Conservation (phyloP, 768 basidiomycete species). For the Kwoniella shandongensis region DNA sequence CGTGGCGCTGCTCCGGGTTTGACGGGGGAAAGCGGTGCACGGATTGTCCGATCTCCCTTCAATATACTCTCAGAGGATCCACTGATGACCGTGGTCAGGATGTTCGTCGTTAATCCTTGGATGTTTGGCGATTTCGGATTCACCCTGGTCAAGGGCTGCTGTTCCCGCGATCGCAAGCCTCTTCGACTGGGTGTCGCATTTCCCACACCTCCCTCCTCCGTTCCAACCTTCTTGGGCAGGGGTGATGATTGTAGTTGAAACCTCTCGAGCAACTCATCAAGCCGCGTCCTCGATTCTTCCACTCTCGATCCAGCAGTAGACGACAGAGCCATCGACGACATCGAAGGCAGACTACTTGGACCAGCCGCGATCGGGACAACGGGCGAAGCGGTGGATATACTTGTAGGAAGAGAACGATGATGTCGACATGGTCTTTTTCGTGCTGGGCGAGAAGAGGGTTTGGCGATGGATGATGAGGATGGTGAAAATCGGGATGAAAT, state of each 20-base stretch:
- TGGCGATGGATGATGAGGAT: conserved; percentile 3
- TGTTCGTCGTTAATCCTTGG: too few relatives aligned
- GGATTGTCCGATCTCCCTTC: not conserved
- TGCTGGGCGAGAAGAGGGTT: conserved; percentile 9
- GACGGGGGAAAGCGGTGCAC: conserved; percentile 10
- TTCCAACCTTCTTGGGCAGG: not conserved
- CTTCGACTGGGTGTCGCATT: conserved; percentile 8
- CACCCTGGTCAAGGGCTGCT: not conserved
- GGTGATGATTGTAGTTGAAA: conserved; percentile 13
- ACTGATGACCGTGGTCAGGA: too few relatives aligned
- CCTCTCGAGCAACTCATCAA: conserved; percentile 16
- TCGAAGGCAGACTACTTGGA: conserved; percentile 13
- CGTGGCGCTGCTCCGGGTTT: conserved; percentile 9
- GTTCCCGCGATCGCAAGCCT: not conserved
- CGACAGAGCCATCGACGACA: not conserved
- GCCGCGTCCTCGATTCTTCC: conserved; percentile 7
- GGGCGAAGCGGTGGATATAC: not conserved
- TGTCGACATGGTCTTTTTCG: conserved; percentile 33
- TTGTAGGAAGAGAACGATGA: conserved; percentile 30
- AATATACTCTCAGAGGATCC: too few relatives aligned
- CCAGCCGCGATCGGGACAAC: not conserved
- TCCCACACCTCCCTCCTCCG: not conserved
- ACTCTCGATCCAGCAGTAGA: not conserved
- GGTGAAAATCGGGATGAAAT: conserved; percentile 21
- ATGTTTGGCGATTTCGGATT: not conserved